phyloP scores from a whole-genome alignment of 805 yeast genomes.

The Candida anglica region DNA sequence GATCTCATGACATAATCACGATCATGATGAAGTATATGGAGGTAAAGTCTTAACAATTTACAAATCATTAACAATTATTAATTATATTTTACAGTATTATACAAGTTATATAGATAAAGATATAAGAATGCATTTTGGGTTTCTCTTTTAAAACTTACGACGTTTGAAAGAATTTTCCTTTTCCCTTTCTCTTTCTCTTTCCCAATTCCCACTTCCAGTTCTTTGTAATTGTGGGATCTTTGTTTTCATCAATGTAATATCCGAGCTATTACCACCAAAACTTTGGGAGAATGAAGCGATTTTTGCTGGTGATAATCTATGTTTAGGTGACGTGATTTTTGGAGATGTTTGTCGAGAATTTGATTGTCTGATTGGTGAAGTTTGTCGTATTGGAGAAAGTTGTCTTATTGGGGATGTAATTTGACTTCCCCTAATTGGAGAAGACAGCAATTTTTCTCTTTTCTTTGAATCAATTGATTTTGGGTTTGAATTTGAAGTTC shows the following conservation, averaged over 20 bases:
- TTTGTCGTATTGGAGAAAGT: background rate
- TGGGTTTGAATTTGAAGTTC: background rate
- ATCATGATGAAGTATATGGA: too few species aligned
- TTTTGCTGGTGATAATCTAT: background rate
- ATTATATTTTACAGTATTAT: too few species aligned
- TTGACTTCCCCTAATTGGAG: background rate
- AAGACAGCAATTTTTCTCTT: too few species aligned
- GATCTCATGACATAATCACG: too few species aligned
- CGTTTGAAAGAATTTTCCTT: too few species aligned
- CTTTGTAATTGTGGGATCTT: slow-evolving; percentile 3
- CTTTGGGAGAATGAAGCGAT: too few species aligned
- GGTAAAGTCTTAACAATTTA: too few species aligned
- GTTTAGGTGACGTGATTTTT: background rate
- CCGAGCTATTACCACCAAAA: background rate
- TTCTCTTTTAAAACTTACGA: too few species aligned
- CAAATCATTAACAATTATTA: too few species aligned
- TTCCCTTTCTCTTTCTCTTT: background rate
- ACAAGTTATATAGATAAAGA: too few species aligned
- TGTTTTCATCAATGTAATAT: background rate
- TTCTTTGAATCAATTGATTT: background rate
- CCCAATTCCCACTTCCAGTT: slow-evolving; percentile 1
- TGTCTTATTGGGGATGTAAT: background rate
- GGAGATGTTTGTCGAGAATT: background rate
- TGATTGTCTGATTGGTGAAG: background rate
- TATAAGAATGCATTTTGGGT: too few species aligned